phyloP scores from a whole-genome alignment of 2,329 filamentous ascomycete species.

The Diplodia mutila region DNA sequence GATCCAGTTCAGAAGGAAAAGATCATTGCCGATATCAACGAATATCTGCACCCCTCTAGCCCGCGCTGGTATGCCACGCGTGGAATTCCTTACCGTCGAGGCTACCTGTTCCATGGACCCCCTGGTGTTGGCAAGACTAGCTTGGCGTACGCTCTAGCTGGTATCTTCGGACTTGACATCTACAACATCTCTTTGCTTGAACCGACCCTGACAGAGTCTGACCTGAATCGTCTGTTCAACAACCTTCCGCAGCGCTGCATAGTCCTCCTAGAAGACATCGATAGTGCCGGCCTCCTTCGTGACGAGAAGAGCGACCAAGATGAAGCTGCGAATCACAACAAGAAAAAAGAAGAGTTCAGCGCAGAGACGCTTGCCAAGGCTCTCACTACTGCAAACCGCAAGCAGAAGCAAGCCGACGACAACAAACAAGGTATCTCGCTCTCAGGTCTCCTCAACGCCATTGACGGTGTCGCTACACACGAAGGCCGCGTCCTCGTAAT shows the following conservation, averaged over 20 bases:
- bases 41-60: slow-evolving; percentile 73
- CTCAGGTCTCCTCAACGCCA: slow-evolving; percentile 79
- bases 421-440: slow-evolving; percentile 65
- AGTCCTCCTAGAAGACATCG: slow-evolving; percentile 53
- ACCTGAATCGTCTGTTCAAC: slow-evolving; percentile 54
- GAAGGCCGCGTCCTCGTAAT: slow-evolving; percentile 81
- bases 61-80: slow-evolving; percentile 81
- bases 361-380: slow-evolving; percentile 27
- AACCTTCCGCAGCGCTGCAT: slow-evolving; percentile 50
- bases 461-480: slow-evolving; percentile 79
- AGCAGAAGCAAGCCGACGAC: slow-evolving; percentile 29
- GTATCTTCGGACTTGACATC: slow-evolving; percentile 52
- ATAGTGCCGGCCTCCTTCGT: slow-evolving; percentile 50
- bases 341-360: slow-evolving; percentile 28
- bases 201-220: slow-evolving; percentile 71
- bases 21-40: slow-evolving; percentile 73
- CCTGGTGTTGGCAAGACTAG: slow-evolving; percentile 74
- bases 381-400: slow-evolving; percentile 27
- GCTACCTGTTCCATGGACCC: slow-evolving; percentile 78
- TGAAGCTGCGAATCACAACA: slow-evolving; percentile 28
- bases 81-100: slow-evolving; percentile 82
- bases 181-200: slow-evolving; percentile 60
- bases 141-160: slow-evolving; percentile 45
- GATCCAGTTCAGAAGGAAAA: slow-evolving; percentile 67
- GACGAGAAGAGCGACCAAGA: slow-evolving; percentile 36